These are phyloP conservation scores for Penicillium italicum DNA, from an alignment of 2,329 filamentous ascomycete species.

Conservation along the genomic window DNA sequence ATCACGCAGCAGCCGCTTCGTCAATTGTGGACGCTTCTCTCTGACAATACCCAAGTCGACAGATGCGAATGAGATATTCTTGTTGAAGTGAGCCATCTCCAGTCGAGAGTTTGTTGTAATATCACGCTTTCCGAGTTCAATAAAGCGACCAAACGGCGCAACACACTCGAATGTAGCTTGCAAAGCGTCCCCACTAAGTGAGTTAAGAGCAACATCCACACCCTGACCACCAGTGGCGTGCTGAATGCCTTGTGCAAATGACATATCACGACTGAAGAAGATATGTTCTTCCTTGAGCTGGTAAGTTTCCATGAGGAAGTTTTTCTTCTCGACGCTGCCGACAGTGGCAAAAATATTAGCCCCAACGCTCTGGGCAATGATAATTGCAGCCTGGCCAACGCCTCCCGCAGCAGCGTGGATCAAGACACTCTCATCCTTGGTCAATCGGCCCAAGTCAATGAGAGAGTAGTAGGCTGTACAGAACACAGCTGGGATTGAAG, in stretches of 20 bases:
- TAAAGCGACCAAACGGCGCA: slow-evolving; percentile 32
- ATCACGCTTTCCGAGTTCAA: slow-evolving; percentile 36
- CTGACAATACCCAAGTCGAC: slow-evolving; percentile 39
- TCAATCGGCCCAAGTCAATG: slow-evolving; percentile 24
- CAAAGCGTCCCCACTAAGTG: slow-evolving; percentile 28
- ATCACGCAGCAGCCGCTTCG: slow-evolving; percentile 23
- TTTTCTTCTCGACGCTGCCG: slow-evolving; percentile 21
- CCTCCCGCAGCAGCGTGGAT: slow-evolving; percentile 28
- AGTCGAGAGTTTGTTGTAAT: slow-evolving; percentile 39
- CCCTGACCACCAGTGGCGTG: slow-evolving; percentile 26
- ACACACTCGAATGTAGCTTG: slow-evolving; percentile 28
- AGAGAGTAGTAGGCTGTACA: slow-evolving; percentile 29
- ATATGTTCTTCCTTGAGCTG: slow-evolving; percentile 13
- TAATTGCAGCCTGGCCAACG: slow-evolving; percentile 26
- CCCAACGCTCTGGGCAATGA: slow-evolving; percentile 21
- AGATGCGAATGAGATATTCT: slow-evolving; percentile 43
- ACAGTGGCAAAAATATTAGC: slow-evolving; percentile 27
- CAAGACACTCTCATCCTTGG: slow-evolving; percentile 19
- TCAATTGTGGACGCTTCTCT: slow-evolving; percentile 23
- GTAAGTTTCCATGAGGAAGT: slow-evolving; percentile 20
- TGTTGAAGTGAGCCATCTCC: slow-evolving; percentile 47
- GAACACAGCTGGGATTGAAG: slow-evolving; percentile 27
- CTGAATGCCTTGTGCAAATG: slow-evolving; percentile 24
- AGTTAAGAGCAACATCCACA: slow-evolving; percentile 31
- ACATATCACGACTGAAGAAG: slow-evolving; percentile 22